Base-by-base conservation (phyloP, 176 grass and related monocot genomes). In the Oryza glaberrima region DNA sequence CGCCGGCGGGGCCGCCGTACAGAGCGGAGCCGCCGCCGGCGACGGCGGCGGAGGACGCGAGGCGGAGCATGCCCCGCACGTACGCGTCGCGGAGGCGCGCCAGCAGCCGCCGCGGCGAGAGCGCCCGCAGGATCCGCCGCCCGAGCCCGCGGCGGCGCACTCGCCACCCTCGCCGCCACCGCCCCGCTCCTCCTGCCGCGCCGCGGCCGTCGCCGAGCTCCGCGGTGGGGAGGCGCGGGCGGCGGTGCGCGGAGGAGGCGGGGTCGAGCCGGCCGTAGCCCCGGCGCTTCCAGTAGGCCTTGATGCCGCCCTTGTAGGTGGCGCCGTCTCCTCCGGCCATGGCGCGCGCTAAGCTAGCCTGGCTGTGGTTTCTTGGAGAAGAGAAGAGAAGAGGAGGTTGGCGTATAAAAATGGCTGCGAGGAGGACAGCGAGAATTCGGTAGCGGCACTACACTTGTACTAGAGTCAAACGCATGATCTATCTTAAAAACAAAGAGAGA, bases 241-340 rank as follows among this genome's bases (percentile, higher is more conserved):
- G 86, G 49, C 36, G 91, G 77, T 78, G 79, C 63, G 84, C 76
- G 74, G 40, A 41, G 6, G 40, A 41, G 6, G 80, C 86, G 25
- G 73, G 81, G 78, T 77, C 86, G 68, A 90, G 26, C 77, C 82
- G 71, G 80, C 81, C 86, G 88, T 87, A 94, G 2, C 86, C 90
- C 23, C 89, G 96, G 17, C 86, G 90, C 91, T 83, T 92, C 88
- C 91, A 93, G 78, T 92, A 93, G 38, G 67, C 88, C 70, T 88
- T 95, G 80, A 98, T 93, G 54, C 89, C 92, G 82, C 92, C 89
- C 81, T 89, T 98, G 76, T 36, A 78, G 26, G 70, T 51, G 35
- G 26, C 22, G 25, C 69, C 19, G 44, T 72, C 69, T 60, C 87
- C 69, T 60, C 87, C 78, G 49, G 58, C 65, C 77, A 83, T 81